Evolutionary conservation across 306 rosid genomes (phyloP), one percentile per base, ranked within the genome.

Genomic region (Rosa lucieae): DNA sequence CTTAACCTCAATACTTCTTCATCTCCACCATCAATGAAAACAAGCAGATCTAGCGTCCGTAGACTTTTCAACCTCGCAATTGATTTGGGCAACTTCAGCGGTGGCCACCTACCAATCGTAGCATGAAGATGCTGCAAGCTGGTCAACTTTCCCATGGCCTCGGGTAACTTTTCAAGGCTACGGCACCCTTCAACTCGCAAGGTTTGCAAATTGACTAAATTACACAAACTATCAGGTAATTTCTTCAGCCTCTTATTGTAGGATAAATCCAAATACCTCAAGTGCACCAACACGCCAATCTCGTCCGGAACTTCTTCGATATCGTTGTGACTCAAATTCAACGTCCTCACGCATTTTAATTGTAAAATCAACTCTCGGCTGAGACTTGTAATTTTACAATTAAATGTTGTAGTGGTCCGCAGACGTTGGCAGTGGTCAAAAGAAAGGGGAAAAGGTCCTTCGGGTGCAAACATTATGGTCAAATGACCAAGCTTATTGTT

Each of bases 371-470:
- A 12, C 0, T 18, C 7, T 42, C 39, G 43, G 0, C 0, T 6
- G 0, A 76, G 0, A 0, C 1, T 10, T 8, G 0, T 0, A 32
- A 0, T 8, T 3, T 5, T 0, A 21, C n/a, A 66, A 8, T 0
- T 0, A 51, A 21, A 5, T 18, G 3, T 14, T 2, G 63, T 0
- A 2, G 23, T 5, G 0, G 7, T 59, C 13, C 37, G 4, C 10
- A 23, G 5, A 23, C 15, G 23, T 0, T 59, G 10, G 37, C 10
- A 18, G 7, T 6, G 1, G 3, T 55, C n/a, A 15, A 52, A 5
- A 52, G 59, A 52, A 52, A 18, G 21, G 0, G 65, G 3, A 55
- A 55, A 55, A 6, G 10, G 61, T 5, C 5, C 14, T 0, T 5
- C 6, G 32, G 32, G 32, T 29, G 66, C 35, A 8, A 2, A 10